These are phyloP conservation scores for Podospora pseudoanserina DNA, from an alignment of 495 filamentous ascomycete genomes.

Conservation along the genomic window DNA sequence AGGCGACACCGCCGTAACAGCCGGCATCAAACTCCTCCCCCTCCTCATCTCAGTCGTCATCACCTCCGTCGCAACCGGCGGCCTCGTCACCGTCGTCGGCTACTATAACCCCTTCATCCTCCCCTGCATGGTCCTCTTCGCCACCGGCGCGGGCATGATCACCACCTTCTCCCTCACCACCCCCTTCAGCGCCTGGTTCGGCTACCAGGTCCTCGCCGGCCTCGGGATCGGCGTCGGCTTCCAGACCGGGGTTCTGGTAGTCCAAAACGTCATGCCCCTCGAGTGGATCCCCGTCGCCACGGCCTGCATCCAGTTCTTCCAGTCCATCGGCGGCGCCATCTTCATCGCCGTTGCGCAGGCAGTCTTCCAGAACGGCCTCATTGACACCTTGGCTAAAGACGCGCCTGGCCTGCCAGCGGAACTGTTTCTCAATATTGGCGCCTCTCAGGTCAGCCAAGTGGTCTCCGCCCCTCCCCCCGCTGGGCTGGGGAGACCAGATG, in stretches of 20 bases:
- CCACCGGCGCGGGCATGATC: constrained; percentile 51
- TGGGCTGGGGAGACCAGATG: constrained; percentile 17
- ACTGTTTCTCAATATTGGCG: constrained; percentile 44
- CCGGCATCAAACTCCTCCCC: constrained; percentile 76
- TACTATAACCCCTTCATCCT: constrained; percentile 53
- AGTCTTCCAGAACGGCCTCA: constrained; percentile 61
- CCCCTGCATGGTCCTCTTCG: constrained; percentile 40
- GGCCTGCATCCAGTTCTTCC: constrained; percentile 62
- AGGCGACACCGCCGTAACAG: constrained; percentile 61
- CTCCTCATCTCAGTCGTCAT: constrained; percentile 65
- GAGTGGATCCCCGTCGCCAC: constrained; percentile 61
- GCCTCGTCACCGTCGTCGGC: constrained; percentile 42
- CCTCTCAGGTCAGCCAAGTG: constrained; percentile 39
- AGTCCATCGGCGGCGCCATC: constrained; percentile 65
- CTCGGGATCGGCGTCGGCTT: constrained; percentile 46
- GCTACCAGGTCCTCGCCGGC: constrained; percentile 49
- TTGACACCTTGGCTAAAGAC: constrained; percentile 28
- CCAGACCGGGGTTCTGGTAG: constrained; percentile 51
- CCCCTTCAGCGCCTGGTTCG: constrained; percentile 47
- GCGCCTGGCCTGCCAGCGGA: constrained; percentile 33
- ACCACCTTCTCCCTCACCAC: constrained; percentile 46
- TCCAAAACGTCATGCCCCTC: constrained; percentile 44
- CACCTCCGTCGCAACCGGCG: constrained; percentile 43
- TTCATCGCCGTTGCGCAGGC: constrained; percentile 64
- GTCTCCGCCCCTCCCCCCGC: constrained; percentile 24